Evolutionary conservation across 306 rosid genomes (phyloP).

Genomic region (Vicia sativa): DNA sequence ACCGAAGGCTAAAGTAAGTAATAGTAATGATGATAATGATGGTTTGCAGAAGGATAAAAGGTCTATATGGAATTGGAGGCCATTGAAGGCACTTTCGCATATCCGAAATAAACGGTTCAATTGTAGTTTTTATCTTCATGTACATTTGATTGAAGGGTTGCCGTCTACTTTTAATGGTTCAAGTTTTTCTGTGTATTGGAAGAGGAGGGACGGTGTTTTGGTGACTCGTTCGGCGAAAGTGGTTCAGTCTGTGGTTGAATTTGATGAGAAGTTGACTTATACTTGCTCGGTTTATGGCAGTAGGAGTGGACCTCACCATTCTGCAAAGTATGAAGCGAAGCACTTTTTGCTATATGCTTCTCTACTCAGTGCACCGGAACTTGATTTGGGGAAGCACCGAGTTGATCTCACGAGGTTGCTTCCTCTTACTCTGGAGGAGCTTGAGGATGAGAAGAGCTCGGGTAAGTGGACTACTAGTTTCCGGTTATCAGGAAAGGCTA

Average conservation of each 20-base stretch:
- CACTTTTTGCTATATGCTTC: slow-evolving; percentile 83
- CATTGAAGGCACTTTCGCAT: slow-evolving; percentile 70
- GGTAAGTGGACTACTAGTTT: slow-evolving; percentile 87
- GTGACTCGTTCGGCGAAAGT: slow-evolving; percentile 68
- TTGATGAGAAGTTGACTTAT: slow-evolving; percentile 73
- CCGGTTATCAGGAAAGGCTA: slow-evolving; percentile 71
- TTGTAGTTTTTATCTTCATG: slow-evolving; percentile 83
- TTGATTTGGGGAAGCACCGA: slow-evolving; percentile 92
- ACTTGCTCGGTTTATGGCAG: slow-evolving; percentile 91
- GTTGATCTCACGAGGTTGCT: slow-evolving; percentile 86
- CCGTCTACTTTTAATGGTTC: slow-evolving; percentile 52
- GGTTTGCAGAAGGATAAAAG: slow-evolving; percentile 68
- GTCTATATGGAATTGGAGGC: slow-evolving; percentile 93
- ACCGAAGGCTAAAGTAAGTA: slow-evolving; percentile 45
- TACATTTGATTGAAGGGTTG: slow-evolving; percentile 74
- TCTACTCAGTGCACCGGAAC: slow-evolving; percentile 54
- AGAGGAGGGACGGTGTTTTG: slow-evolving; percentile 72
- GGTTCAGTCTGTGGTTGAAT: slow-evolving; percentile 54
- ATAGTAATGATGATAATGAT: slow-evolving; percentile 36
- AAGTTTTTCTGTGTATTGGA: slow-evolving; percentile 83
- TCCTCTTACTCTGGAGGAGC: slow-evolving; percentile 91
- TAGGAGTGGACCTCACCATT: slow-evolving; percentile 88
- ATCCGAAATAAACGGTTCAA: slow-evolving; percentile 73
- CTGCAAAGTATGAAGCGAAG: slow-evolving; percentile 92
- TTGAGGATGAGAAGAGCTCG: slow-evolving; percentile 81